Percentiles rank a stretch among this genome's conserved stretches.
These are phyloP conservation scores for Rhamnella rubrinervis DNA, from an alignment of 331 rosid genomes.

Conservation along the genomic window DNA sequence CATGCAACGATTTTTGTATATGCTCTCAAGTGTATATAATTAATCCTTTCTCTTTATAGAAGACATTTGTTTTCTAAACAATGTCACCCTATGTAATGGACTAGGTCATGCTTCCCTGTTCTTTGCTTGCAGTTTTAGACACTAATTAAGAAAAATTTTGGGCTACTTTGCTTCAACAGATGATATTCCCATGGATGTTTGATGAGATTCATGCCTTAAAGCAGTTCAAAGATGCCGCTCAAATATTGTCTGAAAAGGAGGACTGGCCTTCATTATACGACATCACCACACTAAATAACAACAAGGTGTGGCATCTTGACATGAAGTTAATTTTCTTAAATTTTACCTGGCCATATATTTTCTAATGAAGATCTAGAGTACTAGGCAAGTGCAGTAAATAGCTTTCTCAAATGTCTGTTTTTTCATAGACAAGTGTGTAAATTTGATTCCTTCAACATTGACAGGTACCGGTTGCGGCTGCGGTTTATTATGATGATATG, in stretches of 20 bases:
- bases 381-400: background rate
- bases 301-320: conserved; percentile 53
- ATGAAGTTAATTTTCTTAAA: conserved; percentile 4
- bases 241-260: conserved; percentile 70
- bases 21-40: too few species aligned
- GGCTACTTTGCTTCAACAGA: conserved; percentile 42
- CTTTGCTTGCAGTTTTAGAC: conserved; percentile 12
- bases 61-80: too few species aligned
- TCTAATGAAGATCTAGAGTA: background rate
- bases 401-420: background rate
- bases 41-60: too few species aligned
- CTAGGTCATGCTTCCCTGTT: background rate
- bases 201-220: conserved; percentile 86
- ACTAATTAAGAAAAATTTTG: background rate
- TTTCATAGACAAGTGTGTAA: background rate
- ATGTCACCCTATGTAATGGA: background rate
- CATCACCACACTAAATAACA: conserved; percentile 51
- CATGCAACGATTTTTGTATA: too few species aligned
- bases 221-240: conserved; percentile 70
- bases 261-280: conserved; percentile 83
- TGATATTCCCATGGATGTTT: conserved; percentile 97
- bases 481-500: conserved; percentile 82
- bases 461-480: conserved; percentile 98
- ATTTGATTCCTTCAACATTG: conserved; percentile 6
- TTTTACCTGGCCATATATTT: background rate